These are phyloP conservation scores for Gossypium davidsonii DNA, from an alignment of 441 rosid genomes.

Conservation along the genomic window DNA sequence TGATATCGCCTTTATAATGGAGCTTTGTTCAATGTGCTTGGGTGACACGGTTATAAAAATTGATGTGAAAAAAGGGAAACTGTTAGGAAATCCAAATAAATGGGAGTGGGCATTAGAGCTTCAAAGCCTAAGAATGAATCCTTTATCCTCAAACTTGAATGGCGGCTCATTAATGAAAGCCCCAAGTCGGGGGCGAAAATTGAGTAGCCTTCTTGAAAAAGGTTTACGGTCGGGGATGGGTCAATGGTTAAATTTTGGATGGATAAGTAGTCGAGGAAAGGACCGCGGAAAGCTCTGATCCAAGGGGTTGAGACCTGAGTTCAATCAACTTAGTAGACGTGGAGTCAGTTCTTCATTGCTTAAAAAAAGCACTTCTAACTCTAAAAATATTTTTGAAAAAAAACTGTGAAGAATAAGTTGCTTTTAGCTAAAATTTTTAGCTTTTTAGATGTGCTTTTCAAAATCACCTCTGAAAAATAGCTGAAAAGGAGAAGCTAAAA, in stretches of 20 bases:
- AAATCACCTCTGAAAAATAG: no score
- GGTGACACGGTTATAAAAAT: neutral
- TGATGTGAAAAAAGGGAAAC: neutral
- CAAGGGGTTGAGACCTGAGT: no score
- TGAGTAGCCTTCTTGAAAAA: neutral
- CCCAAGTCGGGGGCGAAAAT: neutral
- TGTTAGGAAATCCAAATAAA: neutral
- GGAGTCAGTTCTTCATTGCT: no score
- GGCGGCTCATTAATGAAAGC: neutral
- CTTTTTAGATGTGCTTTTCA: no score
- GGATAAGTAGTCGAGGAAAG: neutral
- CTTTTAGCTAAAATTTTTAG: no score
- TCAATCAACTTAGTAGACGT: no score
- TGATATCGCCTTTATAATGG: neutral
- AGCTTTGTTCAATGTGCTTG: neutral
- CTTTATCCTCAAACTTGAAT: neutral
- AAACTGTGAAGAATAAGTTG: no score
- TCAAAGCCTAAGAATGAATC: neutral
- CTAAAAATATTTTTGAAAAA: no score
- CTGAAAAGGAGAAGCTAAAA: no score
- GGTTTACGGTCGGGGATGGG: no score
- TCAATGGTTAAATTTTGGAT: neutral
- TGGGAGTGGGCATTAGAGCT: neutral
- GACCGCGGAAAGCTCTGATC: no score
- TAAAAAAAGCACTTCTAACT: no score